phyloP scores from a whole-genome alignment of 805 yeast species.

The Saturnispora serradocipensis region DNA sequence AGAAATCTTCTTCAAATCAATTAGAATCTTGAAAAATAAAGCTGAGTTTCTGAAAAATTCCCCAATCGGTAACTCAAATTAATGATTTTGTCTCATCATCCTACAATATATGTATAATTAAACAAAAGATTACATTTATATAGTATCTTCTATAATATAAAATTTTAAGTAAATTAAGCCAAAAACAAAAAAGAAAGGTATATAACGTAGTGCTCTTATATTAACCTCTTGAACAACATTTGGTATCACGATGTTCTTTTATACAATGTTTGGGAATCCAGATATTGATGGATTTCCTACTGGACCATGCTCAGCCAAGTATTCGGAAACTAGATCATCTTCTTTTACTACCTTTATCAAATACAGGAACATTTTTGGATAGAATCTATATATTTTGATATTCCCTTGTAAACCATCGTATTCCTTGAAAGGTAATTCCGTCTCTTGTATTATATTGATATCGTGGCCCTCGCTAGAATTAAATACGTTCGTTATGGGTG shows the following conservation, averaged over 20 bases:
- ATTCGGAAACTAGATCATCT: conserved; percentile 8
- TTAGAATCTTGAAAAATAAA: conserved; percentile 77
- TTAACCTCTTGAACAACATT: neutral
- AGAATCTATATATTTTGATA: conserved; percentile 28
- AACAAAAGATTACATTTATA: neutral
- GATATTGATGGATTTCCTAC: neutral
- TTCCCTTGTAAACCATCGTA: conserved; percentile 41
- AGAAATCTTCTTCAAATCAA: conserved; percentile 87
- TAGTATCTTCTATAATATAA: neutral
- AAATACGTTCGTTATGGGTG: neutral
- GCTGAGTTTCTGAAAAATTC: conserved; percentile 71
- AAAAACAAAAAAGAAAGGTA: neutral
- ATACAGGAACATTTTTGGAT: conserved; percentile 24
- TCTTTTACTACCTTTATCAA: conserved; percentile 16
- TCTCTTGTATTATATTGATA: neutral
- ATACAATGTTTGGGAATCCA: neutral
- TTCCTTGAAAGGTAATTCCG: conserved; percentile 3
- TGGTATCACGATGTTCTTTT: neutral
- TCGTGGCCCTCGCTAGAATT: conserved; percentile 2
- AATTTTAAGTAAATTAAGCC: neutral
- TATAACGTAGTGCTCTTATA: neutral
- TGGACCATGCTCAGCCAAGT: conserved; percentile 3
- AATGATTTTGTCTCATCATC: neutral
- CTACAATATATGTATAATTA: neutral
- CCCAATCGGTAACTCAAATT: conserved; percentile 46